phyloP scores from a whole-genome alignment of 2,329 filamentous ascomycete species.

The Phaeosphaeriaceae sp. region DNA sequence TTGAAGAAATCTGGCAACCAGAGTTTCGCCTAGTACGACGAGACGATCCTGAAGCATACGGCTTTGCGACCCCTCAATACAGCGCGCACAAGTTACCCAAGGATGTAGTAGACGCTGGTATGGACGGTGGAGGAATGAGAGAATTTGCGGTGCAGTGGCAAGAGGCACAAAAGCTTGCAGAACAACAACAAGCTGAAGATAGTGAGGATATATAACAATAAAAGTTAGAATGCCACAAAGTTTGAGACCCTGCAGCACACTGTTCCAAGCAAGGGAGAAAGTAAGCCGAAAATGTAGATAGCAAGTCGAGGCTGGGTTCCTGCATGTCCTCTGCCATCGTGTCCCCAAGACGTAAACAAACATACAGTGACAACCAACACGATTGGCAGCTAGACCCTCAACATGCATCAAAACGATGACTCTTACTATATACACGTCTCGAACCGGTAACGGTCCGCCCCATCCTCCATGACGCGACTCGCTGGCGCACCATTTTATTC shows the following conservation, averaged over 20 bases:
- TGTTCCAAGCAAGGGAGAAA: background rate
- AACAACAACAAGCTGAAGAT: constrained; percentile 49
- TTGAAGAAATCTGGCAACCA: constrained; percentile 66
- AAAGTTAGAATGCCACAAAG: background rate
- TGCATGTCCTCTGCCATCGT: too few species aligned
- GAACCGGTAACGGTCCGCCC: constrained; percentile 12
- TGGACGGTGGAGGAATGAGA: constrained; percentile 69
- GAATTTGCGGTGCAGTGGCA: constrained; percentile 65
- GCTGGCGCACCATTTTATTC: constrained; percentile 14
- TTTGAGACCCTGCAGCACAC: background rate
- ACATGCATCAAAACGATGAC: constrained; percentile 1
- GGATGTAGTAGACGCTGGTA: constrained; percentile 79
- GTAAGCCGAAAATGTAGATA: background rate
- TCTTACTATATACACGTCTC: constrained; percentile 20
- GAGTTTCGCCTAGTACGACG: constrained; percentile 83
- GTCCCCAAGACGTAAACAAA: constrained; percentile 8
- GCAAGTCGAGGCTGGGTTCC: too few species aligned
- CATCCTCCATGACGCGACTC: constrained; percentile 14
- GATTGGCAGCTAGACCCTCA: constrained; percentile 9
- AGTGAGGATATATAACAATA: constrained; percentile 40
- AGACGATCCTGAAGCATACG: constrained; percentile 87
- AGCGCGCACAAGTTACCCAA: constrained; percentile 94
- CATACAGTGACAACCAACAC: constrained; percentile 6
- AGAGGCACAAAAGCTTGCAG: constrained; percentile 51
- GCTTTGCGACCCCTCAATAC: constrained; percentile 84